Evolutionary conservation across 306 rosid genomes (phyloP).

Genomic region (Mucuna pruriens): DNA sequence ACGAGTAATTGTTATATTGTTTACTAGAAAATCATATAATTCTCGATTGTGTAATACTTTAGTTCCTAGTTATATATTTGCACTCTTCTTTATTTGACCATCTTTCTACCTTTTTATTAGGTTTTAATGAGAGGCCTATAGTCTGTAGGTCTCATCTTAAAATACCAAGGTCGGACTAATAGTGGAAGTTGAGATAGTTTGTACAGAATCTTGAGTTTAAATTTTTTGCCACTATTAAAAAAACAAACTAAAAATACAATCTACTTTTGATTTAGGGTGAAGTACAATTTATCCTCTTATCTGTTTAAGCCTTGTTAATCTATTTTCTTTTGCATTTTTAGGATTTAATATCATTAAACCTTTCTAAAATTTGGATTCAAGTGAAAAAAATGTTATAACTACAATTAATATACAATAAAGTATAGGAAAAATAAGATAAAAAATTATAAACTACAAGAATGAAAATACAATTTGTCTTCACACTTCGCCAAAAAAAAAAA

Average conservation of each 20-base stretch:
- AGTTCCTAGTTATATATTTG: too few species aligned
- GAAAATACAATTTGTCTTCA: background rate
- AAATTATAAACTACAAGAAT: background rate
- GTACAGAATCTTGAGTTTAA: too few species aligned
- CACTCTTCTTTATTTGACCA: too few species aligned
- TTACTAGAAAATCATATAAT: too few species aligned
- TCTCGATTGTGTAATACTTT: too few species aligned
- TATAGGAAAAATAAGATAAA: background rate
- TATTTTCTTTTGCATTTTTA: background rate
- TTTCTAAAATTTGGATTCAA: too few species aligned
- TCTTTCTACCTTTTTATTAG: background rate
- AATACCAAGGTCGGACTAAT: too few species aligned
- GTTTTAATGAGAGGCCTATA: background rate
- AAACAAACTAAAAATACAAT: too few species aligned
- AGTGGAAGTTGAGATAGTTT: too few species aligned
- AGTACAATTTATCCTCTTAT: background rate
- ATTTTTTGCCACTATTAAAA: too few species aligned
- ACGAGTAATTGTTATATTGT: too few species aligned
- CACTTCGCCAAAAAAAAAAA: too few species aligned
- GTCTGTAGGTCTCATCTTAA: background rate
- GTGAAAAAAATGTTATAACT: background rate
- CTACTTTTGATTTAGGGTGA: background rate
- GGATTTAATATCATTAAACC: background rate
- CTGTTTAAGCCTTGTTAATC: background rate
- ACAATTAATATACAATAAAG: background rate